Conservation (phyloP, 2,329 filamentous ascomycete species). For the Geosmithia morbida region DNA sequence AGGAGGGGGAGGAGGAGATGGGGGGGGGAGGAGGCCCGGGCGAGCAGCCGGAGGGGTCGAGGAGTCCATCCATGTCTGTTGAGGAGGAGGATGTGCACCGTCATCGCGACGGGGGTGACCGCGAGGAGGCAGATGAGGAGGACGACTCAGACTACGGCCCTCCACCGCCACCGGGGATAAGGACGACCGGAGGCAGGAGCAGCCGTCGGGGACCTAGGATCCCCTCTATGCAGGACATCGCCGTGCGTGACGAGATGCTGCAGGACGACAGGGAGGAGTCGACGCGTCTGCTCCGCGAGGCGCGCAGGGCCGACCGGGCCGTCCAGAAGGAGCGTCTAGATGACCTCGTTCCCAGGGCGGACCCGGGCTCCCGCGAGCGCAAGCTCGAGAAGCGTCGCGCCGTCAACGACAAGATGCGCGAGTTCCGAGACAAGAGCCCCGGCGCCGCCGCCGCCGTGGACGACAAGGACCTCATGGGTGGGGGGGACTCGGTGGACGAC, state of each 20-base stretch:
- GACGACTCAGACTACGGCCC: conserved; percentile 44
- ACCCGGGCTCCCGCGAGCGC: conserved; percentile 69
- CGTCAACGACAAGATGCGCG: conserved; percentile 55
- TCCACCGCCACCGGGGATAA: conserved; percentile 8
- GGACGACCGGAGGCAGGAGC: conserved; percentile 6
- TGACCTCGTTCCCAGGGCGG: conserved; percentile 70
- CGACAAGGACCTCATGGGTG: conserved; percentile 68
- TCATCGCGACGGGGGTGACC: conserved; percentile 7
- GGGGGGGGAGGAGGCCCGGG: no score
- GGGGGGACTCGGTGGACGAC: conserved; percentile 48
- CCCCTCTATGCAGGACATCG: conserved; percentile 61
- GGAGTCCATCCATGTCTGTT: no score
- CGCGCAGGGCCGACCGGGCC: conserved; percentile 49
- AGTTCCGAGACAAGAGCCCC: conserved; percentile 56
- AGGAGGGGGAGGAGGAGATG: conserved; percentile 4
- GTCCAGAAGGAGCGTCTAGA: conserved; percentile 61
- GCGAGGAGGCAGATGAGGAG: conserved; percentile 12
- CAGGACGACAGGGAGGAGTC: conserved; percentile 36
- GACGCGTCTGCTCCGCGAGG: conserved; percentile 39
- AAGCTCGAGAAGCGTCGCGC: conserved; percentile 74
- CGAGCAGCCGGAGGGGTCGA: no score
- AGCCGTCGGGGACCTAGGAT: conserved; percentile 40
- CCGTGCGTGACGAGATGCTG: conserved; percentile 36
- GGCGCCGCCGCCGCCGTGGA: conserved; percentile 36
- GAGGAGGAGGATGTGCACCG: neutral